Conservation (phyloP, 208 protist species). For the Leishmania turanica region DNA sequence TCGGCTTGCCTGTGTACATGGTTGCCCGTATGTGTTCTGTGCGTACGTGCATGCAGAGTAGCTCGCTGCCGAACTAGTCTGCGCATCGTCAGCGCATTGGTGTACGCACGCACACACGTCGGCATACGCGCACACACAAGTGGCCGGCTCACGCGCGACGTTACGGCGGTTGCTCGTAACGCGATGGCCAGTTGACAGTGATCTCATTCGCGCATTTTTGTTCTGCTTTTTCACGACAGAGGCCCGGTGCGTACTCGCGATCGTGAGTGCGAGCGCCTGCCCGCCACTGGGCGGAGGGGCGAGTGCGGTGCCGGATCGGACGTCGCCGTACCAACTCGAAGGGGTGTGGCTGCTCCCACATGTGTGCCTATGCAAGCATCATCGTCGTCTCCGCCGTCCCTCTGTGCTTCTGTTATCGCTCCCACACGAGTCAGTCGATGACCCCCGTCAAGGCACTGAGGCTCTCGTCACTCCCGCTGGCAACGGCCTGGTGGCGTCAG, state of each 20-base stretch:
- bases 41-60: neutral
- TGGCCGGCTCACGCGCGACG: neutral
- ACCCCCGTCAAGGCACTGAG: neutral
- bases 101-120: neutral
- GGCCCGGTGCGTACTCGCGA: neutral
- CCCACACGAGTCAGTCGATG: neutral
- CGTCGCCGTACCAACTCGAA: neutral
- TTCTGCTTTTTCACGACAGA: neutral
- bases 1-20: neutral
- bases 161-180: neutral
- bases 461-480: constrained; percentile 4
- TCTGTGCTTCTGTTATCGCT: neutral
- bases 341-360: neutral
- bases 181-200: neutral
- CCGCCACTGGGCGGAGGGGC: neutral
- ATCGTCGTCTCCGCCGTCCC: neutral
- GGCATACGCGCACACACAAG: too few relatives aligned
- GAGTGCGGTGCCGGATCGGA: neutral
- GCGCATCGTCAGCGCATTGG: neutral
- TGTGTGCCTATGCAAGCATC: neutral
- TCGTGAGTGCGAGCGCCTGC: neutral
- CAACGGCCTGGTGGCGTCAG: constrained; percentile 23
- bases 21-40: neutral
- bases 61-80: neutral
- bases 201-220: neutral